Evolutionary conservation across 2,329 filamentous ascomycete species (phyloP), one percentile per base, ranked within the genome.

Genomic region (Laburnicola sp.): DNA sequence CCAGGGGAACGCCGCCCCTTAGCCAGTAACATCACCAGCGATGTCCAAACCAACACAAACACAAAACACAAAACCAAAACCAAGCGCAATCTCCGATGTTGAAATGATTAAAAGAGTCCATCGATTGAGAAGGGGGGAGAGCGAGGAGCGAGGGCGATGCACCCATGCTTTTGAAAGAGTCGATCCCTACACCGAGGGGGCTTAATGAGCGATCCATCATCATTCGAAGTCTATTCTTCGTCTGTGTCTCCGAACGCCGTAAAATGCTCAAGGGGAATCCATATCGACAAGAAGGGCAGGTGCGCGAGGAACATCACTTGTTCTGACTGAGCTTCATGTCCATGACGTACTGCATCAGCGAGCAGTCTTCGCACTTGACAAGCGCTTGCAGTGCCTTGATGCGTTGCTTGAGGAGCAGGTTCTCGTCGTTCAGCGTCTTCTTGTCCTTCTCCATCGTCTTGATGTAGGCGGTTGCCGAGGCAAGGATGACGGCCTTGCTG

Each of bases 291-390:
- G 38, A 32, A 27, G 42, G 26, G 48, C n/a, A 25, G 49, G 42
- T 11, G 43, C 27, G 30, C 43, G 36, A 45, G 31, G 32, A 46
- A 32, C 22, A 43, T 26, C n/a, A 58, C 49, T 63, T 63, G 7
- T 46, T 53, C 38, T 68, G 66, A 34, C 70, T 69, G 54, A 72
- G 64, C 64, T 73, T 74, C 42, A 76, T 56, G 46, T 74, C 68
- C 66, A 73, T 70, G 25, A 74, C 71, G 48, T 75, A 74, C 54
- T 75, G 72, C 73, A 76, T 74, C 35, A 76, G 64, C 34, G 64
- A 71, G 63, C 76, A 78, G 53, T 78, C 76, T 36, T 76, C 74
- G 56, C 76, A 78, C 57, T 76, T 75, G 45, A 77, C 73, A 25
- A 78, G 63, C 38, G 72, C 72, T 56, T 77, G 74, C 8, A 78